These are phyloP conservation scores for Cystofilobasidium macerans DNA, from an alignment of 768 basidiomycete genomes.

Conservation along the genomic window DNA sequence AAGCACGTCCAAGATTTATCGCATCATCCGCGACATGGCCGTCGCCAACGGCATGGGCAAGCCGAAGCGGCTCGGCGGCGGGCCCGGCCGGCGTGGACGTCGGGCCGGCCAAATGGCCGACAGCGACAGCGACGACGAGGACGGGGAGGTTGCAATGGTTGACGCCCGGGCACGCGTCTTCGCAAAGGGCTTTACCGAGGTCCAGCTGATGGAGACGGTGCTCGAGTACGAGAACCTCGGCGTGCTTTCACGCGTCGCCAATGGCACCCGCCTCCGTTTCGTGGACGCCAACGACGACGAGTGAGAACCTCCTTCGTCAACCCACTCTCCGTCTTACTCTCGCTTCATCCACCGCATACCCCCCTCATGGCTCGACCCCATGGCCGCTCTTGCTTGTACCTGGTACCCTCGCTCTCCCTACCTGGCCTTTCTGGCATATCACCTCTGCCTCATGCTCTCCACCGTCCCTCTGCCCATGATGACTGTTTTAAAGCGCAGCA, in stretches of 20 bases:
- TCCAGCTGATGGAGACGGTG: constrained; percentile 76
- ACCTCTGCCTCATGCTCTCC: not conserved
- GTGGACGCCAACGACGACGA: constrained; percentile 32
- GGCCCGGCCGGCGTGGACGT: constrained; percentile 39
- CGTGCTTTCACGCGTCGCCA: constrained; percentile 70
- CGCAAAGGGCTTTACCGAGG: constrained; percentile 80
- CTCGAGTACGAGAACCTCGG: constrained; percentile 76
- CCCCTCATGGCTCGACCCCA: too few species aligned
- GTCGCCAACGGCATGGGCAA: constrained; percentile 28
- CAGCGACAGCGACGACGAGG: constrained; percentile 51
- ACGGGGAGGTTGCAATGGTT: constrained; percentile 64
- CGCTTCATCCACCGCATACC: not conserved
- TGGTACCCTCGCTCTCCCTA: not conserved
- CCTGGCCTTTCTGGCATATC: not conserved
- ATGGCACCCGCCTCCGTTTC: constrained; percentile 69
- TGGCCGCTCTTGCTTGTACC: not conserved
- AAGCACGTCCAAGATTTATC: constrained; percentile 69
- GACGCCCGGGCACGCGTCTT: constrained; percentile 79
- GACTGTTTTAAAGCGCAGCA: too few species aligned
- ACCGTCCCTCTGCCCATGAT: too few species aligned
- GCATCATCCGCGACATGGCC: constrained; percentile 81
- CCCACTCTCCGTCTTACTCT: not conserved
- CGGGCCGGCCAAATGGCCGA: constrained; percentile 59
- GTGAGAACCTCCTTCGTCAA: not conserved
- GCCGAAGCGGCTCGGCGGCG: constrained; percentile 33